Conservation (phyloP, 1,284 basidiomycete genomes). For the Austropuccinia psidii region DNA sequence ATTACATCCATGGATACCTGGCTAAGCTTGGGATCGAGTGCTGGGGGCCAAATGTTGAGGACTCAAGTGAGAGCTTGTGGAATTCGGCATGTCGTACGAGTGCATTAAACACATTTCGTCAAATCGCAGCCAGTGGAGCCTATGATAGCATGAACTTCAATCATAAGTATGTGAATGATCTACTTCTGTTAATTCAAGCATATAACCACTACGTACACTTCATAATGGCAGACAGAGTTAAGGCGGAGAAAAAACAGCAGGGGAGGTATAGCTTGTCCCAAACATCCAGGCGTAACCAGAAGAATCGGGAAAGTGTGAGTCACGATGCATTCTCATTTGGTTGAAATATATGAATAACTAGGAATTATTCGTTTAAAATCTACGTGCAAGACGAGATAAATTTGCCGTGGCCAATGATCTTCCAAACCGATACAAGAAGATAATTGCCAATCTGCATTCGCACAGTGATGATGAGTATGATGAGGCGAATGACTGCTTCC, state of each 20-base stretch:
- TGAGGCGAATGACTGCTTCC: neutral
- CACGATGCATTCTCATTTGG: neutral
- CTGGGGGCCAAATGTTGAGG: slow-evolving; percentile 27
- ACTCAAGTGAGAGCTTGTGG: neutral
- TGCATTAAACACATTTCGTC: neutral
- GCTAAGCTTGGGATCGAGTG: slow-evolving; percentile 7
- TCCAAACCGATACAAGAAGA: neutral
- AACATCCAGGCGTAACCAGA: too few relatives aligned
- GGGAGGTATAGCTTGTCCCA: too few relatives aligned
- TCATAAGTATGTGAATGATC: neutral
- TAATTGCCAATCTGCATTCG: neutral
- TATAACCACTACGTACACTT: slow-evolving; percentile 35
- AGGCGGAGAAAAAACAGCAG: neutral
- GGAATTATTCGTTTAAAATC: neutral
- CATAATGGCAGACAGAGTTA: neutral
- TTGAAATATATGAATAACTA: neutral
- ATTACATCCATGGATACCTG: slow-evolving; percentile 3
- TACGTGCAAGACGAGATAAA: neutral
- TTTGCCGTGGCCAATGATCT: neutral
- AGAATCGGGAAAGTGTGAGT: slow-evolving; percentile 13
- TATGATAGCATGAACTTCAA: slow-evolving; percentile 13
- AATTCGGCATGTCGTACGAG: slow-evolving; percentile 5
- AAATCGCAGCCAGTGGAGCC: neutral
- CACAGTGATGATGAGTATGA: slow-evolving; percentile 21
- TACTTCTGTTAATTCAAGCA: neutral